A percentile compares a stretch with the other conserved stretches of the same genome.
phyloP scores from a whole-genome alignment of 805 yeast species.

The Candida maesae region DNA sequence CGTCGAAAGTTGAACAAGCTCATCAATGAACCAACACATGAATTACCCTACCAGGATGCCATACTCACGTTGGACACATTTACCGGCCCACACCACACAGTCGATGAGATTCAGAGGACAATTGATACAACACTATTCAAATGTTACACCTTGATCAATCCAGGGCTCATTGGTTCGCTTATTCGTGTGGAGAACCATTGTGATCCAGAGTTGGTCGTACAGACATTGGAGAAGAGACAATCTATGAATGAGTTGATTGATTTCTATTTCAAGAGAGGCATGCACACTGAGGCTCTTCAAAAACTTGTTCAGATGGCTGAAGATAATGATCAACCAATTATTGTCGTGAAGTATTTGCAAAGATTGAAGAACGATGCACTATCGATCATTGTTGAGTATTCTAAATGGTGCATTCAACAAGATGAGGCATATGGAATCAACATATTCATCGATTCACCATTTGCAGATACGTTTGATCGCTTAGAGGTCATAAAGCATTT shows the following conservation, averaged over 20 bases:
- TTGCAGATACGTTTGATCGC: conserved; percentile 55
- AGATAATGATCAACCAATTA: conserved; percentile 10
- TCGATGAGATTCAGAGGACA: conserved; percentile 38
- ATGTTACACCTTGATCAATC: conserved; percentile 65
- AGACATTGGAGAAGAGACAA: conserved; percentile 42
- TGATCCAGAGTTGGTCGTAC: conserved; percentile 57
- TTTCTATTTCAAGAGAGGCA: conserved; percentile 60
- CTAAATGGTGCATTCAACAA: conserved; percentile 45
- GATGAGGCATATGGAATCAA: conserved; percentile 35
- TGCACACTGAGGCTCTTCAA: conserved; percentile 65
- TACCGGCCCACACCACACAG: conserved; percentile 16
- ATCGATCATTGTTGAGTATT: conserved; percentile 53
- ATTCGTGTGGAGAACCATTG: conserved; percentile 74
- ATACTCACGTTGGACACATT: conserved; percentile 16
- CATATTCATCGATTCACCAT: conserved; percentile 62
- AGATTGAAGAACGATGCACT: conserved; percentile 46
- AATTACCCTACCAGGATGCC: conserved; percentile 14
- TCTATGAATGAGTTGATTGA: conserved; percentile 70
- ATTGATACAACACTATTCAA: conserved; percentile 79
- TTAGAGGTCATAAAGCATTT: conserved; percentile 51
- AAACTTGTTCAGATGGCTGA: conserved; percentile 43
- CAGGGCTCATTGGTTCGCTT: conserved; percentile 77
- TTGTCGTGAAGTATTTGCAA: conserved; percentile 50
- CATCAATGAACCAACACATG: conserved; percentile 12
- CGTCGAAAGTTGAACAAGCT: conserved; percentile 41